A percentile compares a stretch with the other conserved stretches of the same genome.
These are phyloP conservation scores for Amphichorda felina DNA, from an alignment of 2,329 filamentous ascomycete genomes.

Conservation along the genomic window DNA sequence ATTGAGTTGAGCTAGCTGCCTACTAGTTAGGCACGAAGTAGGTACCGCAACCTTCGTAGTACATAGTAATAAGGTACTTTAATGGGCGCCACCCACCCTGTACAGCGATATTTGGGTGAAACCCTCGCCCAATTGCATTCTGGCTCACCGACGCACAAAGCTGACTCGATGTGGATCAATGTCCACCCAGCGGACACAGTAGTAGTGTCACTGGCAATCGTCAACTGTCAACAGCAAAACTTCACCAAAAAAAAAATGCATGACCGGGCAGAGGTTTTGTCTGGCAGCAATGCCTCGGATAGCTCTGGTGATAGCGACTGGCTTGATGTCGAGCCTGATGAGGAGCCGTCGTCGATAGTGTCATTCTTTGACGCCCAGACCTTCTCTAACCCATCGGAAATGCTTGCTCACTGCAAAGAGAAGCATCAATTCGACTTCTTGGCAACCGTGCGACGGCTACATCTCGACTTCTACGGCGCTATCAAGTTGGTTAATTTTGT, in stretches of 20 bases:
- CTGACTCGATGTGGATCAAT: background rate
- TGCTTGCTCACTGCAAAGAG: slow-evolving; percentile 58
- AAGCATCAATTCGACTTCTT: slow-evolving; percentile 57
- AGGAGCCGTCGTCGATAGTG: slow-evolving; percentile 48
- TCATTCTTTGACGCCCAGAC: slow-evolving; percentile 57
- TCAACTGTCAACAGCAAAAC: too few species aligned
- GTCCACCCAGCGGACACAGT: background rate
- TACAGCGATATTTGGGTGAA: background rate
- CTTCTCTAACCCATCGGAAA: slow-evolving; percentile 50
- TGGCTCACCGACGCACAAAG: background rate
- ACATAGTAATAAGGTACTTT: too few species aligned
- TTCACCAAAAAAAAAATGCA: slow-evolving; percentile 12
- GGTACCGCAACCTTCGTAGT: too few species aligned
- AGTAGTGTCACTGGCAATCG: too few species aligned
- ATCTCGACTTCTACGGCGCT: slow-evolving; percentile 60
- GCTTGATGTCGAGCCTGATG: slow-evolving; percentile 48
- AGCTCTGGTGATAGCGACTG: slow-evolving; percentile 33
- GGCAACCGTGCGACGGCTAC: slow-evolving; percentile 40
- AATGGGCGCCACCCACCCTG: too few species aligned
- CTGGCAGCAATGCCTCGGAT: slow-evolving; percentile 13
- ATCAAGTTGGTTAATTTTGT: slow-evolving; percentile 68
- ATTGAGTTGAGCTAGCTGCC: too few species aligned
- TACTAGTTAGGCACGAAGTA: too few species aligned
- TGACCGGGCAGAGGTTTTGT: slow-evolving; percentile 10
- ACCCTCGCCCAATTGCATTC: slow-evolving; percentile 1